A percentile compares a stretch with the other conserved stretches of the same genome.
Evolutionary conservation across 371 early-diverging fungal genomes (phyloP).

Genomic region (Enterocytospora artemiae): DNA sequence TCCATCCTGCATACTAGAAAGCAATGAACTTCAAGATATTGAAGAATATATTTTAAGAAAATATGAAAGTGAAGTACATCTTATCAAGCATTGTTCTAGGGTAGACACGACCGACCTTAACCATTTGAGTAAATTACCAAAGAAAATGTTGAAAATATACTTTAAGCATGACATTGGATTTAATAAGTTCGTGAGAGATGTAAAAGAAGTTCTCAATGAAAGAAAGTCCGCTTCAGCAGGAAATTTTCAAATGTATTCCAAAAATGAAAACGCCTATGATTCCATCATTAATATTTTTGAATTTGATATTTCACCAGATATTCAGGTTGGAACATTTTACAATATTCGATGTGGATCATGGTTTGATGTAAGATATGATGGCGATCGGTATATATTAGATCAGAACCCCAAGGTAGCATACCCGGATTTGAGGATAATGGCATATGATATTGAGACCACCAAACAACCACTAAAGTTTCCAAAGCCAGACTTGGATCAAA

Average conservation of each 20-base stretch:
- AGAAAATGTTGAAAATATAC: constrained; percentile 38
- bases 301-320: constrained; percentile 49
- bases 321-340: constrained; percentile 23
- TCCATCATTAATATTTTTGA: constrained; percentile 42
- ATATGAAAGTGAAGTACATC: constrained; percentile 33
- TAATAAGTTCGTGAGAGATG: constrained; percentile 29
- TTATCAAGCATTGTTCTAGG: constrained; percentile 25
- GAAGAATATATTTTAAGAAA: constrained; percentile 49
- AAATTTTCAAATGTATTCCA: constrained; percentile 6
- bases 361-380: constrained; percentile 49
- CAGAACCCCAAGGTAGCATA: constrained; percentile 59
- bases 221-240: constrained; percentile 13
- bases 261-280: background rate
- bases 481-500: constrained; percentile 73
- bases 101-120: constrained; percentile 41
- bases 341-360: constrained; percentile 54
- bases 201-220: constrained; percentile 30
- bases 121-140: constrained; percentile 40
- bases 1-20: constrained; percentile 40
- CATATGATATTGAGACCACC: constrained; percentile 97
- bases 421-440: constrained; percentile 75
- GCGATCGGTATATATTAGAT: constrained; percentile 30
- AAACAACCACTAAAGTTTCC: constrained; percentile 95
- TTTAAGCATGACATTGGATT: constrained; percentile 34
- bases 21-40: constrained; percentile 10